Evolutionary conservation across 1,284 basidiomycete genomes (phyloP).

Genomic region (Pterulicium gracile): DNA sequence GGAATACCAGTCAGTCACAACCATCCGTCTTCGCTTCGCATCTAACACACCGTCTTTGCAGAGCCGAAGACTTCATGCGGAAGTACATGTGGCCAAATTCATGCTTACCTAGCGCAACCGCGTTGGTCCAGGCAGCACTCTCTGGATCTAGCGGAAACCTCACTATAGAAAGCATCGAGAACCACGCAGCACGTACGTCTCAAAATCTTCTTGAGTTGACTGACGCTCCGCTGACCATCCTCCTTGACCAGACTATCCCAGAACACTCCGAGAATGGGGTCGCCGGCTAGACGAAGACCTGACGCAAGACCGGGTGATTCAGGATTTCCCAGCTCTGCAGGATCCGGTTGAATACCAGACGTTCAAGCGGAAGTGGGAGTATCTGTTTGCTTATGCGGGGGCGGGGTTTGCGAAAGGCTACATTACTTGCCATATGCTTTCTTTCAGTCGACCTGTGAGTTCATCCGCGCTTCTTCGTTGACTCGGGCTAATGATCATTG

Average conservation of each 20-base stretch:
- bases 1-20: slow-evolving; percentile 45
- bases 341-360: slow-evolving; percentile 43
- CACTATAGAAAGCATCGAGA: slow-evolving; percentile 79
- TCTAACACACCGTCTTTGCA: slow-evolving; percentile 17
- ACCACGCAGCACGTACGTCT: slow-evolving; percentile 68
- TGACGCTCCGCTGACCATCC: slow-evolving; percentile 1
- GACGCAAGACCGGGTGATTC: slow-evolving; percentile 40
- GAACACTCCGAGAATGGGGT: slow-evolving; percentile 86
- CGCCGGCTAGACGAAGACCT: slow-evolving; percentile 58
- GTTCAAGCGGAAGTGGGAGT: slow-evolving; percentile 71
- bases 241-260: slow-evolving; percentile 58
- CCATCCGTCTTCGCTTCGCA: slow-evolving; percentile 1
- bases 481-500: too few species aligned
- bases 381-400: slow-evolving; percentile 67
- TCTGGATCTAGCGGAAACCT: slow-evolving; percentile 60
- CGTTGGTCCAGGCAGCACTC: slow-evolving; percentile 56
- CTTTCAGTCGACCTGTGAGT: slow-evolving; percentile 47
- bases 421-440: slow-evolving; percentile 69
- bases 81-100: slow-evolving; percentile 93
- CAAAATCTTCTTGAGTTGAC: slow-evolving; percentile 5
- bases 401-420: slow-evolving; percentile 68
- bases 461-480: too few species aligned
- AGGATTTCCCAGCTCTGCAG: slow-evolving; percentile 45
- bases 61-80: slow-evolving; percentile 81
- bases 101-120: slow-evolving; percentile 74